Evolutionary conservation across 768 basidiomycete species (phyloP).

Genomic region (Ramaria sp.): DNA sequence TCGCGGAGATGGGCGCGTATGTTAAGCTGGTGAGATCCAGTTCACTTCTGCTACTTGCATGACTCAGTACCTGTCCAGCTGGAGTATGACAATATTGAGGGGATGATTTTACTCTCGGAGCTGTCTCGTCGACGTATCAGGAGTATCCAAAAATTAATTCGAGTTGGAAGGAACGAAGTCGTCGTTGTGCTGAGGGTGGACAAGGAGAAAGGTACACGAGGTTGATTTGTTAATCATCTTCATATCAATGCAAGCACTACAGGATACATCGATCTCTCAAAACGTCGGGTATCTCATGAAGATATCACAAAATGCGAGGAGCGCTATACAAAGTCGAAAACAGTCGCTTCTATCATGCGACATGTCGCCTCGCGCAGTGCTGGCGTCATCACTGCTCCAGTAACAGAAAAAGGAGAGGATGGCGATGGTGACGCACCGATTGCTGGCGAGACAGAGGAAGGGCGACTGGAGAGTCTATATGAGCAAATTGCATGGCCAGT

Average conservation of each 20-base stretch:
- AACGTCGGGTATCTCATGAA: slow-evolving; percentile 94
- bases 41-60: not conserved
- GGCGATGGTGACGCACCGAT: slow-evolving; percentile 29
- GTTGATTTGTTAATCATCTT: not conserved
- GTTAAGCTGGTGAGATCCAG: slow-evolving; percentile 75
- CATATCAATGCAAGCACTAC: not conserved
- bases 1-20: slow-evolving; percentile 99
- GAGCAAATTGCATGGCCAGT: slow-evolving; percentile 91
- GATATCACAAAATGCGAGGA: slow-evolving; percentile 99
- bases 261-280: slow-evolving; percentile 99
- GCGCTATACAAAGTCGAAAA: slow-evolving; percentile 95
- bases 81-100: slow-evolving; percentile 98
- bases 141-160: slow-evolving; percentile 95
- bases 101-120: slow-evolving; percentile 99
- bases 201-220: slow-evolving; percentile 84
- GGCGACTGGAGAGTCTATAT: slow-evolving; percentile 76
- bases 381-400: slow-evolving; percentile 20
- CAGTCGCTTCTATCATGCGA: slow-evolving; percentile 86
- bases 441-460: slow-evolving; percentile 51
- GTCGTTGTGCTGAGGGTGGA: slow-evolving; percentile 97
- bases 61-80: slow-evolving; percentile 38
- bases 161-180: slow-evolving; percentile 95
- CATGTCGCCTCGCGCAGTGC: slow-evolving; percentile 63
- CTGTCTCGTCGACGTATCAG: slow-evolving; percentile 92
- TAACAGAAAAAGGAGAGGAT: slow-evolving; percentile 26